Percentiles rank a stretch among this genome's conserved stretches.
phyloP scores from a whole-genome alignment of 106 monocot species.

The Xerophyta viscosa region DNA sequence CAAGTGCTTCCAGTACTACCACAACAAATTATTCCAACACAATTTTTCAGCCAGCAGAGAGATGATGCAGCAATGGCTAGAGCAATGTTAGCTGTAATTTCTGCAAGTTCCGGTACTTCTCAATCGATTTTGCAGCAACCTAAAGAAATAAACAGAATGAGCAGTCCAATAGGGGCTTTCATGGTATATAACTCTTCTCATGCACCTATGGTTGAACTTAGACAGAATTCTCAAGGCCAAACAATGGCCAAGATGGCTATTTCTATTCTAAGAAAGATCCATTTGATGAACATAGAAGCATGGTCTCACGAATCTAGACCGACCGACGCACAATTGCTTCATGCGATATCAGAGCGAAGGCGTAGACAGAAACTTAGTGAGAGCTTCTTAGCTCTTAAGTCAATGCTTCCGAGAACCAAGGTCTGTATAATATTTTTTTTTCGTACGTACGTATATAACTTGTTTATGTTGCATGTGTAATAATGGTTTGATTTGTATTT shows the following conservation, averaged over 20 bases:
- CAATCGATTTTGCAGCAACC: background rate
- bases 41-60: too few relatives aligned
- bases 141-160: background rate
- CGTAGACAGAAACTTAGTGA: slow-evolving; percentile 66
- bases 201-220: background rate
- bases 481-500: background rate
- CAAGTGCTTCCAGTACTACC: background rate
- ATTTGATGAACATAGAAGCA: background rate
- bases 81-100: slow-evolving; percentile 68
- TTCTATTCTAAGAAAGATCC: slow-evolving; percentile 26
- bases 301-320: background rate
- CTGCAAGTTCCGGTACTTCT: slow-evolving; percentile 24
- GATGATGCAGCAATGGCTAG: slow-evolving; percentile 51
- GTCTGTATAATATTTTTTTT: slow-evolving; percentile 13
- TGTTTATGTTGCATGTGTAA: background rate
- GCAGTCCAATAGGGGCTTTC: slow-evolving; percentile 25
- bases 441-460: background rate
- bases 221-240: slow-evolving; percentile 15
- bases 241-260: slow-evolving; percentile 49
- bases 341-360: slow-evolving; percentile 81
- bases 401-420: slow-evolving; percentile 54
- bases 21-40: slow-evolving; percentile 8
- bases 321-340: slow-evolving; percentile 53
- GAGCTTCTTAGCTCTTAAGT: slow-evolving; percentile 52
- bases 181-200: slow-evolving; percentile 27